Percentiles rank a stretch among this genome's conserved stretches.
These are phyloP conservation scores for Tuber melanosporum DNA, from an alignment of 495 filamentous ascomycete species.

Conservation along the genomic window DNA sequence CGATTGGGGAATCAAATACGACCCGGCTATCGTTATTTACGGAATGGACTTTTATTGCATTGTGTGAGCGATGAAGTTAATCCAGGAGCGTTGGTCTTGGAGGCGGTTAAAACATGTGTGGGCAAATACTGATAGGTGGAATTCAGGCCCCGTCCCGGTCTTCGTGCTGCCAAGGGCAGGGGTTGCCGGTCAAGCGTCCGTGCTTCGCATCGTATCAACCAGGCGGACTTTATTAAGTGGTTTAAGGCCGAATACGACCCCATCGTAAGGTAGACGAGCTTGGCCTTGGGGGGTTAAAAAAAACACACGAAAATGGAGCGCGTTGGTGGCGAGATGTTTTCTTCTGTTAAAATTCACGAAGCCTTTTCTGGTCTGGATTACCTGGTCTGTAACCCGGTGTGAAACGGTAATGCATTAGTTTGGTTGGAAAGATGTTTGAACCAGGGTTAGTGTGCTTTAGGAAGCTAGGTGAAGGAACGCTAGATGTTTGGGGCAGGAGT, in stretches of 20 bases:
- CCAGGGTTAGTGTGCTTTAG: no score
- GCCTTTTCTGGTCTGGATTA: no score
- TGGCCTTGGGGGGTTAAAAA: not conserved
- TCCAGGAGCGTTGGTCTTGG: not conserved
- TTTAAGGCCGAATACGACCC: conserved; percentile 99
- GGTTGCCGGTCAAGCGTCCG: conserved; percentile 81
- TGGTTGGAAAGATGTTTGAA: no score
- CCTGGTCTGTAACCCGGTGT: no score
- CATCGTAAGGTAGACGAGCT: conserved; percentile 70
- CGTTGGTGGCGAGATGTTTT: not conserved
- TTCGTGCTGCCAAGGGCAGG: conserved; percentile 91
- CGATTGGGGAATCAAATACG: conserved; percentile 99
- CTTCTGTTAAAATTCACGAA: no score
- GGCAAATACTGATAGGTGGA: conserved; percentile 35
- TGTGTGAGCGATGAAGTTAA: conserved; percentile 59
- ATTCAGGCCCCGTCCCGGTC: conserved; percentile 80
- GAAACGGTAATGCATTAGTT: no score
- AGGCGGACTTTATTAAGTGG: conserved; percentile 92
- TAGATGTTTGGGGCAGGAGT: no score
- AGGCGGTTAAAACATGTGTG: not conserved
- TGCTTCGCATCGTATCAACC: conserved; percentile 82
- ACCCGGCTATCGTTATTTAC: conserved; percentile 98
- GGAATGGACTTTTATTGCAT: conserved; percentile 99
- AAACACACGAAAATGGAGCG: not conserved
- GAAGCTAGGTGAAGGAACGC: no score